These are phyloP conservation scores for Rhamnella rubrinervis DNA, from an alignment of 331 rosid species.

Conservation along the genomic window DNA sequence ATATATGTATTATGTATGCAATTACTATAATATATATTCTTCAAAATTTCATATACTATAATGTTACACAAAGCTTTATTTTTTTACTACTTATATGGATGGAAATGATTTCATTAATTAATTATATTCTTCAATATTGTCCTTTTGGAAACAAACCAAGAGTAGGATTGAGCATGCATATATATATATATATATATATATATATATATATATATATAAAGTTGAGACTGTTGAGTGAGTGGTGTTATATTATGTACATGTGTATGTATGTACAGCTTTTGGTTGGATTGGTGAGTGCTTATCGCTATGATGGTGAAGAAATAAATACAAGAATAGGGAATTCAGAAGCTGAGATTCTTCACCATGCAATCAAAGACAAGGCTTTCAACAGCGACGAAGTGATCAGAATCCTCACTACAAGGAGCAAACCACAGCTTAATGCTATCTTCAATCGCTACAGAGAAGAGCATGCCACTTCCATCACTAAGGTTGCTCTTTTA, in stretches of 20 bases:
- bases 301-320: conserved; percentile 65
- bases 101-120: too few species aligned
- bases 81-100: too few species aligned
- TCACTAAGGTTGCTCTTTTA: conserved; percentile 55
- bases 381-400: conserved; percentile 48
- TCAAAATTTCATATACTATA: too few species aligned
- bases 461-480: conserved; percentile 62
- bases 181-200: not conserved
- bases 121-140: too few species aligned
- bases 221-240: not conserved
- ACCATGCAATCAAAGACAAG: conserved; percentile 57
- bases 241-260: too few species aligned
- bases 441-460: conserved; percentile 71
- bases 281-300: conserved; percentile 72
- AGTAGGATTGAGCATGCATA: too few species aligned
- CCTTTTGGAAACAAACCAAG: too few species aligned
- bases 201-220: not conserved
- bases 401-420: conserved; percentile 68
- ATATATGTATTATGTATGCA: not conserved
- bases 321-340: conserved; percentile 53
- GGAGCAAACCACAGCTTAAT: conserved; percentile 68
- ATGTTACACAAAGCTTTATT: too few species aligned
- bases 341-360: conserved; percentile 63
- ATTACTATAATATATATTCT: too few species aligned
- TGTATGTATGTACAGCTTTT: conserved; percentile 46